Evolutionary conservation across 2,329 filamentous ascomycete species (phyloP), one percentile per base, ranked within the genome.

Genomic region (Coniochaeta sp.): DNA sequence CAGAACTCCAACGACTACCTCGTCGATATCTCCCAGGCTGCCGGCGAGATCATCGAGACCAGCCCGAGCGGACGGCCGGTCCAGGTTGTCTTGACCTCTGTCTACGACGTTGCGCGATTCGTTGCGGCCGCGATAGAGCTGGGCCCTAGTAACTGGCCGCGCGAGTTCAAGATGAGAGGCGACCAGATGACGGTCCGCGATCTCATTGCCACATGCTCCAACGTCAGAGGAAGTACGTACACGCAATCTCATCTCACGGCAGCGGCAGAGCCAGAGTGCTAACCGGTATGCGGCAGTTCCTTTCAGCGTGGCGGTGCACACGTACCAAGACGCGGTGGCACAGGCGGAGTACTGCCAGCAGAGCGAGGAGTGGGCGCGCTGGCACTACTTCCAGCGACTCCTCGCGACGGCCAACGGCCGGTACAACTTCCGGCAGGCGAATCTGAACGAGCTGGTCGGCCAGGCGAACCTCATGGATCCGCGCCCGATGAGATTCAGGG

Each of bases 81-180:
- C n/a, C 79, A 75, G 8, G 73, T 92, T 6, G 87, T 83, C 65
- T 75, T 92, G 76, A 91, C 87, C 2, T 88, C 88, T 4, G 82
- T 86, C 17, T 78, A 84, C 63, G 89, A 93, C 66, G 82, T 91
- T 5, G 89, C 82, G 26, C 79, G 81, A n/a, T 91, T 89, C 65
- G 77, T 92, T 9, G 86, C 87, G 12, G 83, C 85, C n/a, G 84
- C 89, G 16, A 71, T 90, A 32, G 86, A 89, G 54, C 72, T 90
- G 44, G 81, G 79, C 0, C 76, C 79, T 8, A 74, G 77, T 7
- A 78, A 71, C 19, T 93, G 89, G 89, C 88, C 88, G 3, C 71
- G 73, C 6, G 89, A 91, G 69, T 85, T 89, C 69, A 81, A 81
- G 42, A 86, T 92, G 80, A 79, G 80, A 56, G 88, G 89, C n/a